Conservation (phyloP, 495 filamentous ascomycete species). For the Echria macrotheca region DNA sequence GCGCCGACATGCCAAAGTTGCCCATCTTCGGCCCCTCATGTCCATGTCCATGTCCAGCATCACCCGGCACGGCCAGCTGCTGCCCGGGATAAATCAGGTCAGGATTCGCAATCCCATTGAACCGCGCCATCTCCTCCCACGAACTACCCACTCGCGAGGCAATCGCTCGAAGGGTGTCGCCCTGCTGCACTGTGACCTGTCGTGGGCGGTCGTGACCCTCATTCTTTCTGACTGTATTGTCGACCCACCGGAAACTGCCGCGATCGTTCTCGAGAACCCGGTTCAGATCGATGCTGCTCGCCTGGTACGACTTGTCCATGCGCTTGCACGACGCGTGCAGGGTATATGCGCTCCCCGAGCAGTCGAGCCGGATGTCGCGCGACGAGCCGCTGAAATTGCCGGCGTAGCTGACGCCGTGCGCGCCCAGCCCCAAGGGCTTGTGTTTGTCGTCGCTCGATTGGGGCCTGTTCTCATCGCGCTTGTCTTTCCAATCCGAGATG, state of each 20-base stretch:
- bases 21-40: no score
- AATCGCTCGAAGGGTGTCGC: slow-evolving; percentile 33
- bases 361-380: slow-evolving; percentile 29
- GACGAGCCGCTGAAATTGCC: slow-evolving; percentile 30
- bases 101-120: slow-evolving; percentile 29
- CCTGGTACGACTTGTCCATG: slow-evolving; percentile 23
- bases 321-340: slow-evolving; percentile 29
- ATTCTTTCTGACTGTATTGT: not conserved
- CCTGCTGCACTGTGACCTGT: slow-evolving; percentile 25
- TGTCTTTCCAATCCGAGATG: slow-evolving; percentile 32
- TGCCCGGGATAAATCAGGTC: slow-evolving; percentile 36
- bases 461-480: slow-evolving; percentile 30
- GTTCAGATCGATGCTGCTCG: slow-evolving; percentile 32
- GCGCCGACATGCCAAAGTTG: slow-evolving; percentile 35
- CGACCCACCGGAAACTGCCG: slow-evolving; percentile 29
- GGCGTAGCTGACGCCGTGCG: slow-evolving; percentile 13
- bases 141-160: slow-evolving; percentile 16
- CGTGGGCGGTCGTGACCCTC: not conserved
- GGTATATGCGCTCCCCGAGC: slow-evolving; percentile 26
- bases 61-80: slow-evolving; percentile 28
- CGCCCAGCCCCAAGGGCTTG: slow-evolving; percentile 3
- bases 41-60: slow-evolving; percentile 24
- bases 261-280: slow-evolving; percentile 25
- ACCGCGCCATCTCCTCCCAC: slow-evolving; percentile 28
- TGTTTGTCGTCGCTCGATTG: slow-evolving; percentile 13